Evolutionary conservation across 768 basidiomycete species (phyloP), one percentile per base, ranked within the genome.

Genomic region (Pleurotus citrinopileatus): DNA sequence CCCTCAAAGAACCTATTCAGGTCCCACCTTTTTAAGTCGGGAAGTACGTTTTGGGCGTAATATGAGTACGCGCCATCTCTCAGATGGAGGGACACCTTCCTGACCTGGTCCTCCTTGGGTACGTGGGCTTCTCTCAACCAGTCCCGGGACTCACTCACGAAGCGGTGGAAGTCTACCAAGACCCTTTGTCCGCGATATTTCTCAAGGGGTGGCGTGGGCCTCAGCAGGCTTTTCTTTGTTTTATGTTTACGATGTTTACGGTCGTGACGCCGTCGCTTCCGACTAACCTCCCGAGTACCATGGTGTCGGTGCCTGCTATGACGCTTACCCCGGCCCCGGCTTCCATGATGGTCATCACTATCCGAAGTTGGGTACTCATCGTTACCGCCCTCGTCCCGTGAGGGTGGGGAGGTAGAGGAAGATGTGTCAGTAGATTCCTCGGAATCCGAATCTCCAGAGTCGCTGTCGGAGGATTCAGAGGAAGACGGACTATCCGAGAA

Each of bases 11-110:
- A 73, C 0, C 60, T 23, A 6, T 56, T 27, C 0, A 74, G 32
- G 0, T 25, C 55, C 70, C 71, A 75, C 0, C 60, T 29, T 2
- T 63, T 54, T 0, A 60, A 54, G 4, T 63, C 61, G 1, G 55
- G 42, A 0, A 70, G 55, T 0, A 74, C 68, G 4, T 64, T 59
- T 15, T 63, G 57, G 0, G 61, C 58, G 28, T 72, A 75, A 27
- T 69, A 73, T 8, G 68, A 55, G 42, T 67, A 65, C 0, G 72
- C 73, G 0, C 60, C 60, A 0, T 64, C 69, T 0, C 54, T 64
- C 3, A 78, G 55, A 59, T 59, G 74, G 15, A 64, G 51, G 0
- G 64, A 61, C 5, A 70, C 22, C 1, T 65, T 53, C 19, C 63
- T 62, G 0, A 67, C 63, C 2, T 54, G 56, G 2, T 61, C 53